Evolutionary conservation across 2,329 filamentous ascomycete genomes (phyloP).

Genomic region (Pestalotiopsis sp.): DNA sequence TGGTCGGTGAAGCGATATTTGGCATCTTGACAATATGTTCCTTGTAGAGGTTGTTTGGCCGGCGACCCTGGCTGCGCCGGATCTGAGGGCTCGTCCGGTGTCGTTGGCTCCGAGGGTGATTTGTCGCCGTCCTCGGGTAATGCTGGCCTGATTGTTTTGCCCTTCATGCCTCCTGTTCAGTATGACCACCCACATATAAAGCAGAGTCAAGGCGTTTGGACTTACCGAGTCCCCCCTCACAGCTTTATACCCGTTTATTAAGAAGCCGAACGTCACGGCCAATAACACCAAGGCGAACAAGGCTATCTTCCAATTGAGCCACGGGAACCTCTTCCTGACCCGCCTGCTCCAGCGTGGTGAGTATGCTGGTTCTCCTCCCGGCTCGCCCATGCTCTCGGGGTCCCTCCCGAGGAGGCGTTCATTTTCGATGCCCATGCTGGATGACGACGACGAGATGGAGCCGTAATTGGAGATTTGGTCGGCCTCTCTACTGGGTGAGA

Average conservation of each 20-base stretch:
- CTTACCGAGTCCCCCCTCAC: conserved; percentile 28
- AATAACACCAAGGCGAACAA: conserved; percentile 32
- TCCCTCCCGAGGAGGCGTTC: conserved; percentile 43
- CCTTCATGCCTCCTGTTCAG: conserved; percentile 18
- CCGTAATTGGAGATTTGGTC: conserved; percentile 39
- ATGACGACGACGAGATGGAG: conserved; percentile 30
- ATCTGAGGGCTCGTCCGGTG: neutral
- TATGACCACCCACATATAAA: neutral
- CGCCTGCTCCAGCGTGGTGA: conserved; percentile 24
- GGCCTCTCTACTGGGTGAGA: conserved; percentile 18
- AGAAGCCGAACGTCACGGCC: conserved; percentile 31
- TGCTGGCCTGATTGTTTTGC: conserved; percentile 21
- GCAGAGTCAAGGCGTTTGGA: neutral
- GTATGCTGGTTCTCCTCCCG: conserved; percentile 26
- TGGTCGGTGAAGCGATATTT: conserved; percentile 31
- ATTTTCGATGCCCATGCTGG: conserved; percentile 48
- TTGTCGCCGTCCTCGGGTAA: conserved; percentile 3
- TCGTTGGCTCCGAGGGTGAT: conserved; percentile 5
- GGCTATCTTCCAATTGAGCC: conserved; percentile 30
- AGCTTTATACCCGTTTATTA: conserved; percentile 29
- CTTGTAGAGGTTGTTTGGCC: conserved; percentile 18
- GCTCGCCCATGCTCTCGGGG: conserved; percentile 50
- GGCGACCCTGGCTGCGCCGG: conserved; percentile 12
- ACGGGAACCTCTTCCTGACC: conserved; percentile 28
- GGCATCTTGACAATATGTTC: conserved; percentile 24